Percentiles rank a stretch among this genome's conserved stretches.
phyloP scores from a whole-genome alignment of 2,329 filamentous ascomycete species.

The Mycocentrospora acerina region DNA sequence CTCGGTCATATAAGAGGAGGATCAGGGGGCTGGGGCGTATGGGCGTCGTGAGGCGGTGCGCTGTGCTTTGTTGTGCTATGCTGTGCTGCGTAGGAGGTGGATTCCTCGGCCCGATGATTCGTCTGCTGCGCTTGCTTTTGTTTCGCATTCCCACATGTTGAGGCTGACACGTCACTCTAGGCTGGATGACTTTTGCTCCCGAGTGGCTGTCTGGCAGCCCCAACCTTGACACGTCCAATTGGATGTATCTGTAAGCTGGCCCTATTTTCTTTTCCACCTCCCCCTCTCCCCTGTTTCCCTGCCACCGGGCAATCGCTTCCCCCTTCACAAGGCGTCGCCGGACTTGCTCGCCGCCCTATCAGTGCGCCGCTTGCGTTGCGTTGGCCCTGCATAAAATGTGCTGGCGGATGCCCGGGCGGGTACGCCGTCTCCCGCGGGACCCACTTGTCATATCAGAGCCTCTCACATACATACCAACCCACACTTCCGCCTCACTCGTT shows the following conservation, averaged over 20 bases:
- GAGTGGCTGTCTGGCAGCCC: constrained; percentile 63
- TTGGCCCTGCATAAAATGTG: constrained; percentile 19
- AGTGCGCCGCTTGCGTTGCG: constrained; percentile 12
- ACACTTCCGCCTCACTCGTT: background rate
- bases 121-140: constrained; percentile 21
- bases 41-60: too few relatives aligned
- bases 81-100: too few relatives aligned
- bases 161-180: constrained; percentile 45
- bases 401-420: constrained; percentile 12
- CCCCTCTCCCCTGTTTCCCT: constrained; percentile 5
- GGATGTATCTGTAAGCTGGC: constrained; percentile 56
- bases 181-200: constrained; percentile 66
- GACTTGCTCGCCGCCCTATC: too few relatives aligned
- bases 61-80: too few relatives aligned
- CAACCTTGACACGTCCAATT: constrained; percentile 60
- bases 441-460: constrained; percentile 14
- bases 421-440: constrained; percentile 8
- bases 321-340: too few relatives aligned
- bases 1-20: too few relatives aligned
- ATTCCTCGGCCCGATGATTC: constrained; percentile 10
- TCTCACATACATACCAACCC: background rate
- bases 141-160: constrained; percentile 13
- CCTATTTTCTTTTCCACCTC: background rate
- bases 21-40: too few relatives aligned
- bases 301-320: too few relatives aligned